Evolutionary conservation across 257 asterid genomes (phyloP).

Genomic region (Nicotiana obtusifolia): DNA sequence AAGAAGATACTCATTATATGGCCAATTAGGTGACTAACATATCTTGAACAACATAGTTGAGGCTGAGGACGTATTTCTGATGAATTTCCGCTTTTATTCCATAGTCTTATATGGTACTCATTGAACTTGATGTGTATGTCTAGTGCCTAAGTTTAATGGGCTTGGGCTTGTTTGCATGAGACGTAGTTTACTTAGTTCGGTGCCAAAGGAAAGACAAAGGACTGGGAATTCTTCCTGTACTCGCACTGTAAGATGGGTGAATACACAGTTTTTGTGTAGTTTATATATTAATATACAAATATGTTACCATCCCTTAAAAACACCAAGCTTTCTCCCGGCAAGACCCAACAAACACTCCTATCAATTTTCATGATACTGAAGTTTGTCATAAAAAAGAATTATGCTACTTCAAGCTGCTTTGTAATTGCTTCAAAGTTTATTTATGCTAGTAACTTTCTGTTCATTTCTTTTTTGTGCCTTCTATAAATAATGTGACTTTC

Average conservation of each 20-base stretch:
- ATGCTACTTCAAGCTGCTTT: not conserved
- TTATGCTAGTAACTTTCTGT: not conserved
- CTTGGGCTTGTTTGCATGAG: conserved; percentile 1
- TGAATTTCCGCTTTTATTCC: not conserved
- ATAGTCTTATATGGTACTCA: not conserved
- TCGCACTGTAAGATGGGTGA: no score
- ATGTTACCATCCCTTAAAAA: no score
- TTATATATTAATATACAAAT: no score
- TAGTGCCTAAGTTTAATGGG: not conserved
- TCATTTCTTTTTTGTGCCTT: not conserved
- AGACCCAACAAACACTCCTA: no score
- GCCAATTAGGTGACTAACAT: not conserved
- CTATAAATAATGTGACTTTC: not conserved
- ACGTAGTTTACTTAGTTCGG: not conserved
- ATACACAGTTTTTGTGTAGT: no score
- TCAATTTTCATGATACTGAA: no score
- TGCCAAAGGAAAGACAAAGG: not conserved
- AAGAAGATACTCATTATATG: not conserved
- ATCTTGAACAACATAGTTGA: not conserved
- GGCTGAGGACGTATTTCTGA: not conserved
- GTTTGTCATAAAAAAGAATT: no score
- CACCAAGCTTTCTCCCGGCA: no score
- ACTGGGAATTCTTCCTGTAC: no score
- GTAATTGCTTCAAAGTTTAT: not conserved
- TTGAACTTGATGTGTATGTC: not conserved